Conservation (phyloP, 352 stramenopile genomes). For the Phytophthora citrophthora region DNA sequence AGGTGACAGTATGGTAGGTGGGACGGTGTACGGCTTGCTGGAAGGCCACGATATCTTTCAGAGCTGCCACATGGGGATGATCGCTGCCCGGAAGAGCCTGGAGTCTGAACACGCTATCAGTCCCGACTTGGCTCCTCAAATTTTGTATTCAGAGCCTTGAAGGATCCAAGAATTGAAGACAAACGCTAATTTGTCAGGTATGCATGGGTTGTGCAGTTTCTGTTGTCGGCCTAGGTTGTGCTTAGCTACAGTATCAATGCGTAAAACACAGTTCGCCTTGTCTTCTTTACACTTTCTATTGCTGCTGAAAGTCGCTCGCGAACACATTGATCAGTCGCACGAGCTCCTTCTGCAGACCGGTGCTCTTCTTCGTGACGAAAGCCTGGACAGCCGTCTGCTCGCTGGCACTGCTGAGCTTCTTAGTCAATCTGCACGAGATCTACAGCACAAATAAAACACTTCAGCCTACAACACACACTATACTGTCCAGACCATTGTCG, state of each 20-base stretch:
- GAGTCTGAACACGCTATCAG: slow-evolving; percentile 72
- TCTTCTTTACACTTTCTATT: slow-evolving; percentile 49
- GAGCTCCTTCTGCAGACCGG: slow-evolving; percentile 70
- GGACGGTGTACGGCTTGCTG: slow-evolving; percentile 79
- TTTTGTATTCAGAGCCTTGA: slow-evolving; percentile 41
- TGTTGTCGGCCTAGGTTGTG: slow-evolving; percentile 8
- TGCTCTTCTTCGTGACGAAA: slow-evolving; percentile 54
- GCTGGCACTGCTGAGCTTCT: slow-evolving; percentile 49
- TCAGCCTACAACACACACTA: too few relatives aligned
- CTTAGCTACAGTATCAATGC: slow-evolving; percentile 3
- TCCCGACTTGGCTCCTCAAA: slow-evolving; percentile 45
- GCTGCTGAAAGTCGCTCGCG: slow-evolving; percentile 65
- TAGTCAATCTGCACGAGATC: slow-evolving; percentile 65
- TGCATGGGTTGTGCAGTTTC: slow-evolving; percentile 19
- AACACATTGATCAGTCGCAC: slow-evolving; percentile 68
- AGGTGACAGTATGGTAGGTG: slow-evolving; percentile 81
- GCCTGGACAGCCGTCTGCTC: slow-evolving; percentile 57
- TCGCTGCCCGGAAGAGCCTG: slow-evolving; percentile 72
- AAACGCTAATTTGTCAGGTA: slow-evolving; percentile 10
- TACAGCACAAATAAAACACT: slow-evolving; percentile 16
- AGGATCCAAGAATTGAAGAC: neutral
- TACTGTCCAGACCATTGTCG: neutral
- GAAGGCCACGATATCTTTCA: slow-evolving; percentile 62
- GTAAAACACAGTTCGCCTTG: slow-evolving; percentile 16
- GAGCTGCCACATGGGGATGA: slow-evolving; percentile 80